These are phyloP conservation scores for Beauveria sp. DNA, from an alignment of 2,329 filamentous ascomycete species.

Conservation along the genomic window DNA sequence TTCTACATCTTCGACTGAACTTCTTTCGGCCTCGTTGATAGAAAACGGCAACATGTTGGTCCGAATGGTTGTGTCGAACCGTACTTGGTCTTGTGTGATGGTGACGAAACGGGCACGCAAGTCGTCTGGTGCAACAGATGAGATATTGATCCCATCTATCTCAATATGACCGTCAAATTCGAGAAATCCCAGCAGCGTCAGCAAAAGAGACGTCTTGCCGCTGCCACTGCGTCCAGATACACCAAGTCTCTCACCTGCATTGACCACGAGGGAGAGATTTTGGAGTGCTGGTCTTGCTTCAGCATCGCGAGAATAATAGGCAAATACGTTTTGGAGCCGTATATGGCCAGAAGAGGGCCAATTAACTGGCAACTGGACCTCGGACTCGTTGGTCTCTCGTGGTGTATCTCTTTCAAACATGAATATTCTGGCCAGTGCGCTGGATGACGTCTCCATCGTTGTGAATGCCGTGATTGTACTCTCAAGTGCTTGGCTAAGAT, in stretches of 20 bases:
- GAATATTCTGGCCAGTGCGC: neutral
- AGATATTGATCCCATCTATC: slow-evolving; percentile 35
- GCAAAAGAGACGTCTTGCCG: slow-evolving; percentile 38
- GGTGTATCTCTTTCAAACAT: neutral
- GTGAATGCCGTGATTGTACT: neutral
- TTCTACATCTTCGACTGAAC: neutral
- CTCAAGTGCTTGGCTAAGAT: neutral
- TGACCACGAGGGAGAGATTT: slow-evolving; percentile 1
- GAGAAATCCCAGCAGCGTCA: slow-evolving; percentile 37
- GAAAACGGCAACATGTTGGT: slow-evolving; percentile 34
- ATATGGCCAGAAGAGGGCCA: neutral
- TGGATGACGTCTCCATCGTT: neutral
- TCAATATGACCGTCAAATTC: slow-evolving; percentile 26
- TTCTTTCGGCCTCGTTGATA: neutral
- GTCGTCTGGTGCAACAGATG: slow-evolving; percentile 28
- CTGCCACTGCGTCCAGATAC: slow-evolving; percentile 41
- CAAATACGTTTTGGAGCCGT: neutral
- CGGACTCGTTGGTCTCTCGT: neutral
- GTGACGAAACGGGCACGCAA: slow-evolving; percentile 34
- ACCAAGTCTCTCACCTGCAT: slow-evolving; percentile 34
- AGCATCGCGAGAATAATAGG: neutral
- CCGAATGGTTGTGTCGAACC: slow-evolving; percentile 33
- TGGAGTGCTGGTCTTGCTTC: neutral
- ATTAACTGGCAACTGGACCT: neutral
- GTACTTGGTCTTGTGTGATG: slow-evolving; percentile 38